Evolutionary conservation across 2,329 filamentous ascomycete genomes (phyloP), one percentile per base, ranked within the genome.

Genomic region (Beauveria caledonica): DNA sequence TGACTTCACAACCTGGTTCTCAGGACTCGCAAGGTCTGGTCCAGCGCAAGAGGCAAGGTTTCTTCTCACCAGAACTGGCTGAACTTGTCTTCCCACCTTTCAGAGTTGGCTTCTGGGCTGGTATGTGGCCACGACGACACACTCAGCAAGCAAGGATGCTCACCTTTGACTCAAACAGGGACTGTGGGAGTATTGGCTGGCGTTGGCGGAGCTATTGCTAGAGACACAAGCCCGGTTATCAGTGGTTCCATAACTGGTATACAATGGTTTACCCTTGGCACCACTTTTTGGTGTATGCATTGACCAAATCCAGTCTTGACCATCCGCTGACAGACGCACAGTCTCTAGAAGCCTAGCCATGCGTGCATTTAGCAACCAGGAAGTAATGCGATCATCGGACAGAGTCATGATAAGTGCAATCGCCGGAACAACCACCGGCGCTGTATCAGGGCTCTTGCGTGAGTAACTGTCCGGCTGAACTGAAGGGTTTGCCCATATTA

Each of bases 261-360:
- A 45, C 91, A 96, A 74, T 96, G 90, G 84, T 90, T 90, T 72
- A 80, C 84, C 46, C 80, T 95, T 44, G 90, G 90, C 40, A 84
- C 82, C 51, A 88, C 84, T 17, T 97, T 87, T 70, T 93, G 86
- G 80, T 86, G 88, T 86, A 77, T 68, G 83, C 74, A 62, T 23
- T 48, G 29, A 33, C 9, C 13, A 19, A 15, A 7, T 5, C 11
- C 10, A 23, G 7, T 29, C 13, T 33, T 5, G 3, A 27, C 4
- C 23, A 46, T 15, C 11, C 9, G 13, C 57, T 62, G 39, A 60
- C 57, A 50, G 17, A 23, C 29, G n/a, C 39, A 21, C 42, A 86
- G 82, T 79, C 21, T 77, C 81, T 3, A 76, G 80, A 64, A 71
- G 72, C 19, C 68, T 80, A 23, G 70, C 79, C 65, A 70, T 81